Base-by-base conservation (phyloP, 2,329 filamentous ascomycete species). In the Tolypocladium capitatum region DNA sequence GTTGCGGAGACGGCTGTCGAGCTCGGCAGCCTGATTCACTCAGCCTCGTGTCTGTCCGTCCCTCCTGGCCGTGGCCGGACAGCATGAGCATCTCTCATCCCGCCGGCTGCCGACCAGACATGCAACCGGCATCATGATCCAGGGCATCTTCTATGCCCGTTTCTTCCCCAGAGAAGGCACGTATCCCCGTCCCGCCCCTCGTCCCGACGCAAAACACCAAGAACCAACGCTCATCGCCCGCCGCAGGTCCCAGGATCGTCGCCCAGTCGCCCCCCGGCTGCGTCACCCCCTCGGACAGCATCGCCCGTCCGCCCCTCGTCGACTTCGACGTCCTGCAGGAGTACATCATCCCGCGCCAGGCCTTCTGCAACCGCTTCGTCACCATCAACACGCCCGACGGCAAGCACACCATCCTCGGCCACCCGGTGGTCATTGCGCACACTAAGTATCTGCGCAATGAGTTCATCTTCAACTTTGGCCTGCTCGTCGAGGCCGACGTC, bases 381-480 rank as follows among this genome's bases (percentile, higher is more conserved):
- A 84, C 85, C 28, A 83, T 94, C 48, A 83, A 83, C 63, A 84
- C 86, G 42, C 78, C 80, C 0, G 76, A 80, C 48, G 73, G 73
- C 55, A 78, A 78, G 54, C 84, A 90, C 65, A 81, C 83, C 49
- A 80, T 98, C 48, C 75, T 98, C 32, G 88, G 90, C 16, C 88
- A 89, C 58, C 92, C 92, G 0, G 84, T 97, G 46, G 91, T 88
- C 61, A 87, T 97, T 60, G 80, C 84, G 46, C 79, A 89, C 53
- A 76, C 81, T 48, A 83, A 84, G 56, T 95, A 97, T 61, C 80
- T 84, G 60, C 83, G 92, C 49, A 95, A 95, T 67, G 87, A 94
- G 65, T 97, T 96, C 72, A 95, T 96, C 61, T 98, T 97, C 78
- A 97, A 97, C 66, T 95, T 97, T 61, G 89, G 88, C 50, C 73